A percentile compares a stretch with the other conserved stretches of the same genome.
phyloP scores from a whole-genome alignment of 805 yeast species.

The Lipomyces chichibuensis region DNA sequence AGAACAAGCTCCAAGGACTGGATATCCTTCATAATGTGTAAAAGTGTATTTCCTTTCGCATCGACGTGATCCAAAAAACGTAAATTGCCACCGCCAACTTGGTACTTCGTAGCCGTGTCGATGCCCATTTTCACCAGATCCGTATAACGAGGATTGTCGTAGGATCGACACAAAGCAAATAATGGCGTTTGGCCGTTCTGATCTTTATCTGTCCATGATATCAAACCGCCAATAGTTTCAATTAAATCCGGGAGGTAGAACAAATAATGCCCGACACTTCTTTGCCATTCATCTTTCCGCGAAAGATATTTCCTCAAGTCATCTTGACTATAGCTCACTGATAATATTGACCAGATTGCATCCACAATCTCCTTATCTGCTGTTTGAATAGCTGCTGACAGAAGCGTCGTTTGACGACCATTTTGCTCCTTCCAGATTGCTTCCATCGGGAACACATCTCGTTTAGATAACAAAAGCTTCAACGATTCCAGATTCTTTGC shows the following conservation, averaged over 20 bases:
- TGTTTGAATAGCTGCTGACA: conserved; percentile 63
- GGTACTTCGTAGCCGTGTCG: conserved; percentile 34
- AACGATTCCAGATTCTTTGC: conserved; percentile 51
- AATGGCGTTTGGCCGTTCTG: conserved; percentile 74
- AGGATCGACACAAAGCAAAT: conserved; percentile 72
- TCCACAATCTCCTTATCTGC: conserved; percentile 54
- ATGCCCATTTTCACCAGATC: conserved; percentile 54
- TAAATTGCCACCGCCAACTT: conserved; percentile 29
- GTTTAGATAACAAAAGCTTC: conserved; percentile 51
- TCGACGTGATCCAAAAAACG: conserved; percentile 66
- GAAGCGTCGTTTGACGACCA: conserved; percentile 56
- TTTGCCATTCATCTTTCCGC: conserved; percentile 53
- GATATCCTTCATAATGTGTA: conserved; percentile 68
- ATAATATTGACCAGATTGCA: conserved; percentile 53
- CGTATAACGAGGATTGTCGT: conserved; percentile 71
- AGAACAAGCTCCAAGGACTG: conserved; percentile 49
- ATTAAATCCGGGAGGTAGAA: conserved; percentile 60
- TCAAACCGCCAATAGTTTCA: conserved; percentile 55
- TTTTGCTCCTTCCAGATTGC: conserved; percentile 68
- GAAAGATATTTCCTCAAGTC: conserved; percentile 59
- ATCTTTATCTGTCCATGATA: conserved; percentile 75
- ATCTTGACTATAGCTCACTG: conserved; percentile 47
- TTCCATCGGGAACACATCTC: conserved; percentile 60
- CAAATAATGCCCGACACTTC: conserved; percentile 75
- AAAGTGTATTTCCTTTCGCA: conserved; percentile 68